phyloP scores from a whole-genome alignment of 176 grass and related monocot species.

The Echinochloa phyllopogon region DNA sequence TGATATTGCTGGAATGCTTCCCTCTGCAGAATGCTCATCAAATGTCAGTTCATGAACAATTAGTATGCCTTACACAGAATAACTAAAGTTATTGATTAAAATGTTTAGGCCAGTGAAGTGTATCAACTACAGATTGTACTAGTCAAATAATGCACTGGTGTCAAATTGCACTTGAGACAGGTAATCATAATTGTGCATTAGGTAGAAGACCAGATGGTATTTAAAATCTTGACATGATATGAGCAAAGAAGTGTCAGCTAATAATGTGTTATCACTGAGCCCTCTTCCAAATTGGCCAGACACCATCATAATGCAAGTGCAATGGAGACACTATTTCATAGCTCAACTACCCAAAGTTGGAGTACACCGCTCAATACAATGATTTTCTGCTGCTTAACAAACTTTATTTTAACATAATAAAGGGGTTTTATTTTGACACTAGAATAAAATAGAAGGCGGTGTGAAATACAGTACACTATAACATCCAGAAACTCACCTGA shows the following conservation, averaged over 20 bases:
- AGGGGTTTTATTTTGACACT: neutral
- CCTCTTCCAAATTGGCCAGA: neutral
- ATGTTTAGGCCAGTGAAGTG: neutral
- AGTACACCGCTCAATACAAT: neutral
- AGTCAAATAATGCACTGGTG: neutral
- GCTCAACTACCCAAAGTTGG: neutral
- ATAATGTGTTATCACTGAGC: neutral
- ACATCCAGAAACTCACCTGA: constrained; percentile 36
- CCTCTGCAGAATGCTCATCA: constrained; percentile 37
- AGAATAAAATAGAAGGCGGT: neutral
- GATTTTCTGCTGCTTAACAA: neutral
- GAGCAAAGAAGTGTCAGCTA: neutral
- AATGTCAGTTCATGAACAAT: constrained; percentile 26
- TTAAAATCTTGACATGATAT: neutral
- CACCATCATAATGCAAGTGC: constrained; percentile 9
- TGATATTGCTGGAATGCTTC: neutral
- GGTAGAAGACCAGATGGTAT: neutral
- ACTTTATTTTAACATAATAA: neutral
- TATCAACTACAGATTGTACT: constrained; percentile 5
- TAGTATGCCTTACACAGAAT: neutral
- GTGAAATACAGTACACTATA: constrained; percentile 17
- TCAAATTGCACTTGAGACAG: neutral
- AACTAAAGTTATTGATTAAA: neutral
- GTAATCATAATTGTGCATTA: neutral
- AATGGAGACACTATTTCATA: constrained; percentile 17